Evolutionary conservation across 768 basidiomycete species (phyloP).

Genomic region (Udeniomyces megalosporus): DNA sequence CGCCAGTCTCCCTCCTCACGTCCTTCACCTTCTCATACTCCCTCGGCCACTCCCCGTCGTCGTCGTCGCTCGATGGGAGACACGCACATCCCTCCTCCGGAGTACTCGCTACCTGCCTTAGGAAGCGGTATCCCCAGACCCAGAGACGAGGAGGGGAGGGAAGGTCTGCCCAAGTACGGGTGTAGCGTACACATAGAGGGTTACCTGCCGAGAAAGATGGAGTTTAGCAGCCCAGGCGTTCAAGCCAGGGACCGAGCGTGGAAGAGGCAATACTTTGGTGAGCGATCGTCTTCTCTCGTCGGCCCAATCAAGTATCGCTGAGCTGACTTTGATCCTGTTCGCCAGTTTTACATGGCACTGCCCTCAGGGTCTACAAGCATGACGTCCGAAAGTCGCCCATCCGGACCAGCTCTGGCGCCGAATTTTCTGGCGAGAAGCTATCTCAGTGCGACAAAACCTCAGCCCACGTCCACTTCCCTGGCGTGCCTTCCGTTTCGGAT

Average conservation of each 20-base stretch:
- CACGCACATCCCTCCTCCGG: slow-evolving; percentile 28
- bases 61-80: slow-evolving; percentile 32
- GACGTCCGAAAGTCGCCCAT: slow-evolving; percentile 25
- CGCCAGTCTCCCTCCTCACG: slow-evolving; percentile 15
- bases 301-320: neutral
- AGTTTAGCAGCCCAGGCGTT: slow-evolving; percentile 68
- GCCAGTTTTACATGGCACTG: slow-evolving; percentile 81
- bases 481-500: neutral
- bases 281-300: neutral
- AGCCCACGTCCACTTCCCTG: slow-evolving; percentile 18
- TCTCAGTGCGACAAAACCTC: neutral
- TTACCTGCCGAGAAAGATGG: slow-evolving; percentile 78
- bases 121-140: slow-evolving; percentile 28
- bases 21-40: neutral
- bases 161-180: slow-evolving; percentile 61
- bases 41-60: slow-evolving; percentile 19
- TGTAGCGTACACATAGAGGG: slow-evolving; percentile 65
- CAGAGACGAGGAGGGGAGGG: slow-evolving; percentile 58
- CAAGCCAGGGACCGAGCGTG: slow-evolving; percentile 85
- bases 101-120: slow-evolving; percentile 30
- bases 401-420: neutral
- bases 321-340: no score
- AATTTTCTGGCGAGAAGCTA: neutral
- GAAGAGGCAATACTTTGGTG: slow-evolving; percentile 59
- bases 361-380: slow-evolving; percentile 46